Base-by-base conservation (phyloP, 2,329 filamentous ascomycete species). In the Curvularia eragrostidis region DNA sequence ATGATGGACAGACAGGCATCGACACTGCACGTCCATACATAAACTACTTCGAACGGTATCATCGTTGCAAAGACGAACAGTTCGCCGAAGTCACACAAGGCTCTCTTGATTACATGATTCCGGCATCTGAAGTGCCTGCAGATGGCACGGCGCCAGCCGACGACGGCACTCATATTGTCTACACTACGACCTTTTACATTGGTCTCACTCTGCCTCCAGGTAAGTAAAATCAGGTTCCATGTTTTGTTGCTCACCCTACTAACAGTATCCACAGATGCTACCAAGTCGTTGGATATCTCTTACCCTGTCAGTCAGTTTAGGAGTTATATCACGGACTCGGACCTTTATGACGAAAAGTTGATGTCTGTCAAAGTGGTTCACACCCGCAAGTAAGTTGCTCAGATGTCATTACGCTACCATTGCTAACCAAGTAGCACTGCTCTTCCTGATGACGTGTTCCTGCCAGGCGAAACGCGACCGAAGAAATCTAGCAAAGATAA, bases 181-280 rank as follows among this genome's bases (percentile, higher is more conserved):
- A 91, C 74, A 98, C 94, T 0, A 93, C 92, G 23, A 97, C 93
- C 1, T 94, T 93, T 76, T 99, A 98, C 74, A 92, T 99, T 71
- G 95, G 95, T 34, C 83, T 98, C 47, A 90, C 94, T 68, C 79
- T 97, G 54, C 83, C 84, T 36, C 85, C 89, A 81, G 89, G 91
- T 92, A 83, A 74, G 85, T 80, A 13, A 43, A 12, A 24, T 2
- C 44, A 43, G 44, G 52, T 18, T 42, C 5, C 12, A 10, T 41
- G 30, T 5, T 10, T 32, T 6, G 28, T 41, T 4, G 7, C n/a
- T 28, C 8, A 30, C 43, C 10, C 24, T 23, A 38, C 59, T 64
- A 30, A 71, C 46, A 28, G 6, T 34, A 21, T n/a, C 53, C 59
- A 58, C 59, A 70, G 57, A 75, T 87, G 88, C 85, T 56, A 85